Evolutionary conservation across 192 early-diverging fungal genomes (phyloP), one percentile per base, ranked within the genome.

Genomic region (Podila clonocystis): DNA sequence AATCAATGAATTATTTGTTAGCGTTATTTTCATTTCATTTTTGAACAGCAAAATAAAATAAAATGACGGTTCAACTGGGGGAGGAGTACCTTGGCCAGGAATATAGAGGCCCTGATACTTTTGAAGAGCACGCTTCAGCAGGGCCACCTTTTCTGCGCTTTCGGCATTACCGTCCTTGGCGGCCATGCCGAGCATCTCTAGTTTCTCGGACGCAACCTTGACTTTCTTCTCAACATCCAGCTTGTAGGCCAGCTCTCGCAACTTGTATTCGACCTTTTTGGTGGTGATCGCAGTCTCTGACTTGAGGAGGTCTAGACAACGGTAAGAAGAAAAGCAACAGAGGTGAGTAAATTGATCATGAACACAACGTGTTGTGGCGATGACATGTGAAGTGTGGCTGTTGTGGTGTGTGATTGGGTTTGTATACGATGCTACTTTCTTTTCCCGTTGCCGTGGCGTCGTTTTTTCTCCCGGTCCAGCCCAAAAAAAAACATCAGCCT

Each of bases 191-290:
- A 84, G 65, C 58, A 85, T 86, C 73, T 89, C 89, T 73, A 97
- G 92, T 64, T 90, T 88, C 66, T 95, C 89, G 19, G 92, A 93
- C 13, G 93, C 96, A 38, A 88, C 90, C 75, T 92, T 87, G 19
- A 99, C 91, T 82, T 97, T 97, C 71, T 90, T 91, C 85, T 99
- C 98, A 17, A 99, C 92, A 36, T 97, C 94, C 30, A 99, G 88
- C 86, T 98, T 98, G 79, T 91, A 93, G 45, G 91, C 91, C 33
- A 97, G 87, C 83, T 97, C 95, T 61, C 89, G 90, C 48, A 98
- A 86, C 84, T 96, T 96, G 73, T 93, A 83, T 52, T 91, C 88
- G 55, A 94, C 89, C 82, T 92, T 91, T 48, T 90, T 88, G 34
- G 82, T 87, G 3, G 90, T 91, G 82, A 92, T 82, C 13, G 87